Percentiles rank a stretch among this genome's conserved stretches.
Evolutionary conservation across 305 asterid genomes (phyloP).

Genomic region (Coffea humblotiana): DNA sequence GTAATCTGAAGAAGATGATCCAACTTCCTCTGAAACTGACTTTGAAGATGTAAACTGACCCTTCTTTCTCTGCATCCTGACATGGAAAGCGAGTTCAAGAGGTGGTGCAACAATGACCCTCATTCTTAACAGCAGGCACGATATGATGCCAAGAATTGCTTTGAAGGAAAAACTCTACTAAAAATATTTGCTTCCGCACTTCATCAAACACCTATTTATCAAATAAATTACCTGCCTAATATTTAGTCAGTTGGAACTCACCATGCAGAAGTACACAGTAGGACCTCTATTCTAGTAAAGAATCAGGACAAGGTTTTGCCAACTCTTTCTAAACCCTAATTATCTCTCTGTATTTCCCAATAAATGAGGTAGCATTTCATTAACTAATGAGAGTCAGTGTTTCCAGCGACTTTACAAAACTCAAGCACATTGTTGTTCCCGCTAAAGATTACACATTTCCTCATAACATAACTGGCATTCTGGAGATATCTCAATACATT

Average conservation of each 20-base stretch:
- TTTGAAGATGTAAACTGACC: constrained; percentile 95
- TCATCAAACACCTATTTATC: not conserved
- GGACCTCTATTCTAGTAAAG: not conserved
- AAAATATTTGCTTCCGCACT: not conserved
- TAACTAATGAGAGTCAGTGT: not conserved
- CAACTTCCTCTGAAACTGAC: constrained; percentile 71
- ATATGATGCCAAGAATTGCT: not conserved
- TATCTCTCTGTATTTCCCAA: not conserved
- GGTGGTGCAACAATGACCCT: not conserved
- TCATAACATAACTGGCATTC: not conserved
- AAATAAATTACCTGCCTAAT: not conserved
- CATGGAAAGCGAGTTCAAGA: constrained; percentile 10
- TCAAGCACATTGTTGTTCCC: not conserved
- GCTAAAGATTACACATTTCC: not conserved
- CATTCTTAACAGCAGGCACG: not conserved
- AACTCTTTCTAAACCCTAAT: not conserved
- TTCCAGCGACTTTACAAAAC: not conserved
- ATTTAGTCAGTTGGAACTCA: not conserved
- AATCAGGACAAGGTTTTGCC: not conserved
- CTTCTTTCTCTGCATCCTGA: constrained; percentile 99
- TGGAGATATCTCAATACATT: not conserved
- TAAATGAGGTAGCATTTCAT: not conserved
- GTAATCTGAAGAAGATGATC: constrained; percentile 78
- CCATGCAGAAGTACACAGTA: not conserved
- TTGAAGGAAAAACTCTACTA: not conserved